Evolutionary conservation across 73 alveolate genomes (phyloP).

Genomic region (Symbiodinium pilosum): DNA sequence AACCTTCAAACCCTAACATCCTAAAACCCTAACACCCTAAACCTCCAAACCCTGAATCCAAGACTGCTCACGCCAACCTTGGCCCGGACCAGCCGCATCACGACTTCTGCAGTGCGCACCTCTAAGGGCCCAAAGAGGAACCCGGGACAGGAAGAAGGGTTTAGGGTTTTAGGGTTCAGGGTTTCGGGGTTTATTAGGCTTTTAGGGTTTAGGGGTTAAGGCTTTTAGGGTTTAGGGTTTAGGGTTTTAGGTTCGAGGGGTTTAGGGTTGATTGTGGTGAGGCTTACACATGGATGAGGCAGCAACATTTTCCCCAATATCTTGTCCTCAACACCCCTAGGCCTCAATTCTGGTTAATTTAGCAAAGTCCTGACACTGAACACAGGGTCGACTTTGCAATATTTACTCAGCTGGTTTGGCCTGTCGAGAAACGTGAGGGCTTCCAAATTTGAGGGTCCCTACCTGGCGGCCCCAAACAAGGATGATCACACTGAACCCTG

Average conservation of each 20-base stretch:
- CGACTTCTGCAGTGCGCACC: slow-evolving; percentile 1
- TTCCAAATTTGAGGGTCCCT: neutral
- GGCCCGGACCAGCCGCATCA: slow-evolving; percentile 25
- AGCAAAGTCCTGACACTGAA: neutral
- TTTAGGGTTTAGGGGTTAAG: no score
- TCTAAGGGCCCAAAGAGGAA: neutral
- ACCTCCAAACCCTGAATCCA: neutral
- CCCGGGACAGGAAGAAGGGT: neutral
- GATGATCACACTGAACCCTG: neutral
- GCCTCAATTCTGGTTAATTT: neutral
- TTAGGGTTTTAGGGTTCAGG: no score
- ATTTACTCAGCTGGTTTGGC: neutral
- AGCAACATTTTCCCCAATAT: neutral
- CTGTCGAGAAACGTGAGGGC: neutral
- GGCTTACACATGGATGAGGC: neutral
- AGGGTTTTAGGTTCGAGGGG: neutral
- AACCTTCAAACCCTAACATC: neutral
- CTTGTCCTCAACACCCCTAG: neutral
- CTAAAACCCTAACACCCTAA: neutral
- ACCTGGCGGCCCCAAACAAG: no score
- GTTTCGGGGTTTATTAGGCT: no score
- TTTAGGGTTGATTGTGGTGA: no score
- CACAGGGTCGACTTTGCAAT: neutral
- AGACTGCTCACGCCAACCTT: neutral
- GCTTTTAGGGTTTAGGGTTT: neutral